These are phyloP conservation scores for Diutina pseudorugosa DNA, from an alignment of 1,139 yeast genomes.

Conservation along the genomic window DNA sequence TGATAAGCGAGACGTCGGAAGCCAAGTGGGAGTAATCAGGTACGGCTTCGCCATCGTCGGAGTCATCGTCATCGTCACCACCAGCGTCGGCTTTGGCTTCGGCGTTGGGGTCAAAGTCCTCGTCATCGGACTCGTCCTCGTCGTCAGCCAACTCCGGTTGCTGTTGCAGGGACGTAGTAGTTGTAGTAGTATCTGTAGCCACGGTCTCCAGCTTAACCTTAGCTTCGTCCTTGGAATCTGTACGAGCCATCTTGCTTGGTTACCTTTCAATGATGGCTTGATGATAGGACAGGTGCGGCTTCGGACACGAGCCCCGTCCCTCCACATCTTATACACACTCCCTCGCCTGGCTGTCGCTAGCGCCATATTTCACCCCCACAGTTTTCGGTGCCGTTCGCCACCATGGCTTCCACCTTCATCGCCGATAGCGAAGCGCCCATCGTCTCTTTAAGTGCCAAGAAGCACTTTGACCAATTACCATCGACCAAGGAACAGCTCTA, in stretches of 20 bases:
- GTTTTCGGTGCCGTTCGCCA: neutral
- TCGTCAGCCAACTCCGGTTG: conserved; percentile 16
- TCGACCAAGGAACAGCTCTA: conserved; percentile 34
- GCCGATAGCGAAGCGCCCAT: conserved; percentile 37
- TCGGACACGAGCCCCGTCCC: too few relatives aligned
- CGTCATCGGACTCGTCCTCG: conserved; percentile 14
- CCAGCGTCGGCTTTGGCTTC: conserved; percentile 10
- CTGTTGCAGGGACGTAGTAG: too few relatives aligned
- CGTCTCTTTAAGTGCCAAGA: conserved; percentile 28
- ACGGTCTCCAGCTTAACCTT: too few relatives aligned
- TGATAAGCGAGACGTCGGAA: conserved; percentile 20
- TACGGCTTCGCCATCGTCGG: conserved; percentile 13
- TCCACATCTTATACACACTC: neutral
- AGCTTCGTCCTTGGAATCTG: too few relatives aligned
- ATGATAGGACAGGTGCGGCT: too few relatives aligned
- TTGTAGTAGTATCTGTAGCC: too few relatives aligned
- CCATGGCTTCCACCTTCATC: conserved; percentile 9
- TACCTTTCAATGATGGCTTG: too few relatives aligned
- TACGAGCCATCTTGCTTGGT: too few relatives aligned
- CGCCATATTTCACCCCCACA: neutral
- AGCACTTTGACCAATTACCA: conserved; percentile 30
- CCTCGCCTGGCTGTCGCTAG: neutral
- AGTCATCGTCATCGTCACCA: conserved; percentile 13
- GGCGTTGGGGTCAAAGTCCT: conserved; percentile 29
- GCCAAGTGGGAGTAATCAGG: conserved; percentile 27